Conservation (phyloP, 2,329 filamentous ascomycete species). For the Xylaria sp. region DNA sequence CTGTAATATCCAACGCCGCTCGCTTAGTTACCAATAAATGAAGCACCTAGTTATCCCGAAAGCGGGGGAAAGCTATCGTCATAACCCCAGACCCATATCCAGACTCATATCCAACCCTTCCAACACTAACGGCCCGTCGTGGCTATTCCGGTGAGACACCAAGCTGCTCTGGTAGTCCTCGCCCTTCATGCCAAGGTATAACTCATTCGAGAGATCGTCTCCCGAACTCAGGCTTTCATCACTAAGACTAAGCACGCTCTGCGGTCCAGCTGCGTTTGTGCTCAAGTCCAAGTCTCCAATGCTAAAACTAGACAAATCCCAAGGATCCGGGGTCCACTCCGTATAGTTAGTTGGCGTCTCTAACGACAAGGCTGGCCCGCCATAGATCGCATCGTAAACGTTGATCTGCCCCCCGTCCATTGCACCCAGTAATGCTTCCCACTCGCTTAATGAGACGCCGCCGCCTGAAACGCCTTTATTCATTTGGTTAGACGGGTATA, state of each 20-base stretch:
- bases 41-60: neutral
- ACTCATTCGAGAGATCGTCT: slow-evolving; percentile 62
- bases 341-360: slow-evolving; percentile 57
- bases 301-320: slow-evolving; percentile 64
- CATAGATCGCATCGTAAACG: slow-evolving; percentile 86
- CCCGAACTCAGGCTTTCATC: slow-evolving; percentile 68
- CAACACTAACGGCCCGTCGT: slow-evolving; percentile 43
- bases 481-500: slow-evolving; percentile 52
- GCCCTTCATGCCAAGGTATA: slow-evolving; percentile 57
- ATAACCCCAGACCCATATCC: slow-evolving; percentile 43
- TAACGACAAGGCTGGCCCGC: slow-evolving; percentile 66
- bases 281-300: slow-evolving; percentile 57
- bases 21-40: slow-evolving; percentile 11
- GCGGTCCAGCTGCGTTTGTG: slow-evolving; percentile 56
- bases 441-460: slow-evolving; percentile 73
- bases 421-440: slow-evolving; percentile 83
- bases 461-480: slow-evolving; percentile 54
- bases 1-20: slow-evolving; percentile 5
- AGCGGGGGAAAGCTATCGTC: slow-evolving; percentile 29
- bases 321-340: slow-evolving; percentile 68
- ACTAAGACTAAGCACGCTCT: slow-evolving; percentile 67
- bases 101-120: slow-evolving; percentile 45
- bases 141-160: slow-evolving; percentile 38
- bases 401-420: slow-evolving; percentile 84
- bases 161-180: slow-evolving; percentile 52